phyloP scores from a whole-genome alignment of 2,329 filamentous ascomycete genomes.

The Cladosporium sp. region DNA sequence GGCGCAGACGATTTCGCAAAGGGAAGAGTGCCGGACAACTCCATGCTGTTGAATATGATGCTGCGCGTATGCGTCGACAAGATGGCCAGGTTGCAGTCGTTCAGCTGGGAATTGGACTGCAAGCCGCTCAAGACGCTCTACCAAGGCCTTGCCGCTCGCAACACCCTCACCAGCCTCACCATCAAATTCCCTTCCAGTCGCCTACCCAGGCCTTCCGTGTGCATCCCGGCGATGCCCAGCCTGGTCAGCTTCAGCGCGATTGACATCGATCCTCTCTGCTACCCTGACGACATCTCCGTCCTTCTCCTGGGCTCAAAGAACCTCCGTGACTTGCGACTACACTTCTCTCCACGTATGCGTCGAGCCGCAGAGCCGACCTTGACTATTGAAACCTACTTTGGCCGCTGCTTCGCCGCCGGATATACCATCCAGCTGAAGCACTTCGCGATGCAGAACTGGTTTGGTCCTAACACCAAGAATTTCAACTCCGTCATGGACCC shows the following conservation, averaged over 20 bases:
- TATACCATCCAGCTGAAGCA: slow-evolving; percentile 46
- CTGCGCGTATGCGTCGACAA: slow-evolving; percentile 55
- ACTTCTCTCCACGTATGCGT: slow-evolving; percentile 60
- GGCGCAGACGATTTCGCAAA: slow-evolving; percentile 55
- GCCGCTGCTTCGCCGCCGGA: slow-evolving; percentile 46
- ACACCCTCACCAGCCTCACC: slow-evolving; percentile 49
- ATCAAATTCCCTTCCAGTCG: slow-evolving; percentile 53
- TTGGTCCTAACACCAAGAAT: slow-evolving; percentile 47
- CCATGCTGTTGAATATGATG: slow-evolving; percentile 59
- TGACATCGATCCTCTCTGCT: slow-evolving; percentile 60
- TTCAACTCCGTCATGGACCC: slow-evolving; percentile 43
- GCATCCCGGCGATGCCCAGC: slow-evolving; percentile 54
- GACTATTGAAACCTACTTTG: slow-evolving; percentile 51
- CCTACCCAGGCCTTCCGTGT: slow-evolving; percentile 52
- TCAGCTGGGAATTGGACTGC: slow-evolving; percentile 58
- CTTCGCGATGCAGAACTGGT: slow-evolving; percentile 54
- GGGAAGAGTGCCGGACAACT: slow-evolving; percentile 58
- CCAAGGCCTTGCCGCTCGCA: slow-evolving; percentile 48
- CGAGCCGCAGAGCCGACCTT: slow-evolving; percentile 54
- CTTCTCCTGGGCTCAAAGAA: slow-evolving; percentile 51
- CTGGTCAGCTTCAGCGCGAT: slow-evolving; percentile 52
- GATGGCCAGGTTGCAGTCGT: slow-evolving; percentile 52
- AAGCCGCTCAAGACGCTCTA: slow-evolving; percentile 58
- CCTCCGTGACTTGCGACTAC: slow-evolving; percentile 51
- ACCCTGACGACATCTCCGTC: slow-evolving; percentile 57